Base-by-base conservation (phyloP, 1,139 yeast species). In the Yamadazyma dendronema region DNA sequence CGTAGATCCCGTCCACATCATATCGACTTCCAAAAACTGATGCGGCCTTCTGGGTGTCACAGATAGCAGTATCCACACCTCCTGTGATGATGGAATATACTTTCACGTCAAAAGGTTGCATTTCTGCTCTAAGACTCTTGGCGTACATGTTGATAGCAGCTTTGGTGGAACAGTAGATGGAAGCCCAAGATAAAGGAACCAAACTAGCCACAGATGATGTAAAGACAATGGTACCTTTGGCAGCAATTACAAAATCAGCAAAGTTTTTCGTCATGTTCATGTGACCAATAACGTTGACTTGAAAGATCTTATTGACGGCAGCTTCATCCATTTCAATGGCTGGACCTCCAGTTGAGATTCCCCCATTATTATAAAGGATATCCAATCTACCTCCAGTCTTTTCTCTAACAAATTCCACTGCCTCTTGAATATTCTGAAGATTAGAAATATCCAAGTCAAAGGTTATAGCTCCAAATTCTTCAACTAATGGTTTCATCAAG, bases 231-330 rank as follows among this genome's bases (percentile, higher is more conserved):
- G 59, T 47, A 1, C 74, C 73, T 34, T 57, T 51, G n/a, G 65
- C 55, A 1, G 49, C 57, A 34, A 67, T 65, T 10, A 67, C 59
- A 30, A 44, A 53, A 17, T 57, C 61, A 7, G 53, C 39, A 44
- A 67, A 47, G 40, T 63, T 53, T 42, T 64, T 65, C 12, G 71
- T 64, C 53, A 67, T 48, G 39, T 52, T 56, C 33, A 67, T 65
- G 39, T 66, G 72, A 8, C 72, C 73, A 26, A 65, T 42, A 2
- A 62, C 64, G 43, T 67, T 67, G 27, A 67, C 62, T 36, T 60
- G 55, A 41, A 64, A 63, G 3, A 59, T 27, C 24, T 42, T 42
- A 17, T 50, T 43, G 19, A 65, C 39, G 14, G 50, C 41, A 1
- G 43, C 50, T 33, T 62, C 68, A 17, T 56, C 59, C 28, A 52